phyloP scores from a whole-genome alignment of 83 land plant genomes.

The Larix sibirica region DNA sequence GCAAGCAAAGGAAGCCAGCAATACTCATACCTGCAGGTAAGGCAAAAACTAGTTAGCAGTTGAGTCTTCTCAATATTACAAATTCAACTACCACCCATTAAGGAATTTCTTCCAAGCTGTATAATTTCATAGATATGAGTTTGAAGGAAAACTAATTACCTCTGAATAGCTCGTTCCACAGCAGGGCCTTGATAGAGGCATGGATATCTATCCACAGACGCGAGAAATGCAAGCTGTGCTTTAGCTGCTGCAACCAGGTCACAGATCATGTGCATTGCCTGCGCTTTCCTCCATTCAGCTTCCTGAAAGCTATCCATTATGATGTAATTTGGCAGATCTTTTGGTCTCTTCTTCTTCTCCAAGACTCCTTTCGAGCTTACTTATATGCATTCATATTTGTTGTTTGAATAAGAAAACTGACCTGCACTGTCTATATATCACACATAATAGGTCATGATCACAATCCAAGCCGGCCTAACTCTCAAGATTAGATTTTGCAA shows the following conservation, averaged over 20 bases:
- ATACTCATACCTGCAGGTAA: constrained; percentile 56
- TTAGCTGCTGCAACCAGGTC: constrained; percentile 69
- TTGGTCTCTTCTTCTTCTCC: too few relatives aligned
- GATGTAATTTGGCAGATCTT: too few relatives aligned
- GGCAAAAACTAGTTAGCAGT: too few relatives aligned
- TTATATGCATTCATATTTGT: too few relatives aligned
- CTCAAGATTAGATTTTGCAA: too few relatives aligned
- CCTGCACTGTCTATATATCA: too few relatives aligned
- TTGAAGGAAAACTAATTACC: constrained; percentile 28
- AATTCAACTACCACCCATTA: background rate
- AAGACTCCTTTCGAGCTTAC: too few relatives aligned
- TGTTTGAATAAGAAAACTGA: too few relatives aligned
- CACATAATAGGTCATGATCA: too few relatives aligned
- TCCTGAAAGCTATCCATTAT: constrained; percentile 44
- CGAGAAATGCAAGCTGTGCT: constrained; percentile 64
- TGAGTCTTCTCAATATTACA: background rate
- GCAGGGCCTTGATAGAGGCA: constrained; percentile 66
- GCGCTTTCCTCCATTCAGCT: constrained; percentile 63
- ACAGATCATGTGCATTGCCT: constrained; percentile 32
- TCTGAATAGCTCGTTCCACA: constrained; percentile 63
- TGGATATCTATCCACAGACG: constrained; percentile 55
- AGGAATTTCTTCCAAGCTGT: too few relatives aligned
- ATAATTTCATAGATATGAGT: background rate
- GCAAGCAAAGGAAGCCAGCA: constrained; percentile 90
- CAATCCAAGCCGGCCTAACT: too few relatives aligned